Base-by-base conservation (phyloP, 2,329 filamentous ascomycete genomes). In the Knoxdaviesia capensis region DNA sequence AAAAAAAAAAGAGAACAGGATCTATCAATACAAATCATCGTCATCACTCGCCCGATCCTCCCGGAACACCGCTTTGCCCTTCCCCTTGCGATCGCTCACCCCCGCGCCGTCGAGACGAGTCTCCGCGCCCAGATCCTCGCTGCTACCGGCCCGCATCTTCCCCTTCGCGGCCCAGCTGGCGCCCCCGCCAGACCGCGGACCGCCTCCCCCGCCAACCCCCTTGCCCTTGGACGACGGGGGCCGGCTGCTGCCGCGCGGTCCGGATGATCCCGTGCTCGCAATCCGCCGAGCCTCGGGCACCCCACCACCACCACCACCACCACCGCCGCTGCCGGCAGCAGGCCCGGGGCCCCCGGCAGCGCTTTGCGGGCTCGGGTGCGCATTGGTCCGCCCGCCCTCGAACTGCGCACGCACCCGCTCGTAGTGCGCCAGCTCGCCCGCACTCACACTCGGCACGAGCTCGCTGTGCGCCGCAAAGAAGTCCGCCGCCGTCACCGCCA, bases 371-470 rank as follows among this genome's bases (percentile, higher is more conserved):
- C 46, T 37, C 41, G 39, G 40, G 47, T 41, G 60, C 40, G 65
- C 53, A 34, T 59, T 57, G 53, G 57, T 61, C 57, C 58, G 67
- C 52, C 46, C 54, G 7, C 79, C 79, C 54, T 98, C 90, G 53
- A 98, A 98, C 11, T 75, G 72, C 11, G 71, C 74, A 35, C 90
- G 68, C 5, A 98, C 88, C 1, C 71, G 65, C 54, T 94, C 83
- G 52, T 96, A 98, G 55, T 98, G 90, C 39, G 80, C 72, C 36
- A 98, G 63, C 61, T 98, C 90, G 47, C 93, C 88, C 7, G 80
- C 77, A 53, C 85, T 94, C 41, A 98, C 90, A 61, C 80, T 87
- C 10, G 87, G 87, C n/a, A 96, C 78, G 36, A 98, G 69, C 60
- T 96, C 90, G 37, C 65, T 64, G 52, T 96, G 77, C 1, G 90